Conservation (phyloP, 1,139 yeast species). For the Sugiyamaella xylanicola region DNA sequence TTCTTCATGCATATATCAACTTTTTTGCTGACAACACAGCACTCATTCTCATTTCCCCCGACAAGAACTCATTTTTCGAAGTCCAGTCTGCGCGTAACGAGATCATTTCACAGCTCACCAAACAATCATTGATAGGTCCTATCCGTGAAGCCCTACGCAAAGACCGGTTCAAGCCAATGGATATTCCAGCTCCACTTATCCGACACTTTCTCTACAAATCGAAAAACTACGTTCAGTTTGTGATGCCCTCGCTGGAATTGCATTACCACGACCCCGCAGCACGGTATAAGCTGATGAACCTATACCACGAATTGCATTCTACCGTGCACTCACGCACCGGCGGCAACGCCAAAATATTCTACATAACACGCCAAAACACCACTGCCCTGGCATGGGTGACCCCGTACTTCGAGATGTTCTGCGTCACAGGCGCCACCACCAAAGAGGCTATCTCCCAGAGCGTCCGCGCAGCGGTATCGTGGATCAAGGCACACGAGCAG, state of each 20-base stretch:
- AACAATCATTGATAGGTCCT: conserved; percentile 42
- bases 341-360: conserved; percentile 37
- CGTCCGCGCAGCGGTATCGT: conserved; percentile 54
- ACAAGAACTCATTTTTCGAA: conserved; percentile 76
- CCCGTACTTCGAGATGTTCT: conserved; percentile 57
- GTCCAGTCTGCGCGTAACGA: conserved; percentile 62
- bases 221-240: conserved; percentile 60
- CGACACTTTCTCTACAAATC: conserved; percentile 83
- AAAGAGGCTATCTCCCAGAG: conserved; percentile 54
- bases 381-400: conserved; percentile 60
- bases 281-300: conserved; percentile 44
- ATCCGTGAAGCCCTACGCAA: conserved; percentile 45
- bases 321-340: conserved; percentile 37
- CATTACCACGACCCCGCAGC: conserved; percentile 38
- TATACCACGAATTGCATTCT: conserved; percentile 50
- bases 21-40: conserved; percentile 57
- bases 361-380: conserved; percentile 41
- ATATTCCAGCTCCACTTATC: conserved; percentile 61
- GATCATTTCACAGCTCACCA: conserved; percentile 50
- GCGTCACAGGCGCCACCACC: conserved; percentile 54
- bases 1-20: conserved; percentile 76
- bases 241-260: conserved; percentile 48
- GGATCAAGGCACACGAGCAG: conserved; percentile 61
- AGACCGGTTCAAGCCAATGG: conserved; percentile 51
- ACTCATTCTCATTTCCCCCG: conserved; percentile 76